These are phyloP conservation scores for Ceratopteris richardii DNA, from an alignment of 75 land plant species.

Conservation along the genomic window DNA sequence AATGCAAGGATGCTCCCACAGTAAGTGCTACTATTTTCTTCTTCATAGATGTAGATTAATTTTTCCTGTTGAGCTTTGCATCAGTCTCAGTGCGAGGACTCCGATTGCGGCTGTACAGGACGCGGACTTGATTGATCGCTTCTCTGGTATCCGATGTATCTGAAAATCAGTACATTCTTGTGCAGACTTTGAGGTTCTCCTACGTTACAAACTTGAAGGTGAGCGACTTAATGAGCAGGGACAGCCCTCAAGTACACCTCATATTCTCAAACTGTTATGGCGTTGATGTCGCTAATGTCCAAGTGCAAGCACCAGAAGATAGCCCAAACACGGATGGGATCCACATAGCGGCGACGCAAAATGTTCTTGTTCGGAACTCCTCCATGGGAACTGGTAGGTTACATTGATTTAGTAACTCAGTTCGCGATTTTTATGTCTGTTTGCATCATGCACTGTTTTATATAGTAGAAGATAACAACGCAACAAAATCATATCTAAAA, in stretches of 20 bases:
- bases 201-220: conserved; percentile 25
- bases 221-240: conserved; percentile 40
- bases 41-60: no score
- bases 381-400: conserved; percentile 54
- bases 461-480: no score
- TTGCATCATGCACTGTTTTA: no score
- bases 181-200: conserved; percentile 40
- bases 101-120: no score
- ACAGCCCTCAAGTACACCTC: conserved; percentile 55
- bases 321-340: conserved; percentile 90
- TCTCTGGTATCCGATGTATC: no score
- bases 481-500: no score
- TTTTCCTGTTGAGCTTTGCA: no score
- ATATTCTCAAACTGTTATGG: conserved; percentile 31
- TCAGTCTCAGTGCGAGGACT: no score
- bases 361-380: conserved; percentile 30
- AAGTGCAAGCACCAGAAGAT: conserved; percentile 36
- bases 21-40: conserved; percentile 22
- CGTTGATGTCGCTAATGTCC: conserved; percentile 27
- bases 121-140: no score
- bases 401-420: neutral
- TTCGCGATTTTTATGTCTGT: no score
- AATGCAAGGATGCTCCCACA: conserved; percentile 50
- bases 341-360: conserved; percentile 41
- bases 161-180: no score